Base-by-base conservation (phyloP, 495 filamentous ascomycete species). In the Tuber melanosporum region DNA sequence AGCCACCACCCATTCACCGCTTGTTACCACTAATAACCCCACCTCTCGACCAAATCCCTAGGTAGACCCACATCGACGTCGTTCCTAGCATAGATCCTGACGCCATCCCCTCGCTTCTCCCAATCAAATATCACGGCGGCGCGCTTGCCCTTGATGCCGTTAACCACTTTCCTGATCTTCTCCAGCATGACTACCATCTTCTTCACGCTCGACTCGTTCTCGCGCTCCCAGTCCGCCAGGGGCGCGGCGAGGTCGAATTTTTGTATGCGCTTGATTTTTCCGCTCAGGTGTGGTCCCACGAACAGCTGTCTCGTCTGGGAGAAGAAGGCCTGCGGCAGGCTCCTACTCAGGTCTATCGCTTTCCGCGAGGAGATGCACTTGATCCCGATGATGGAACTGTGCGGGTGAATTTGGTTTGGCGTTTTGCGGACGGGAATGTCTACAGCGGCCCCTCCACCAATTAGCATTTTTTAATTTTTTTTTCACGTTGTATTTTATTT, bases 311-410 rank as follows among this genome's bases (percentile, higher is more conserved):
- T 71, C 9, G 78, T 80, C 62, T 80, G 78, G 42, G 78, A 73
- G 74, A 80, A 80, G 78, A 80, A 80, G 66, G 49, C 74, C 52
- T 80, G 78, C 20, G 77, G 73, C 32, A 80, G 46, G n/a, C 77
- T 78, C 20, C 78, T 74, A 47, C 73, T 80, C 73, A 72, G 75
- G 2, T 12, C n/a, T 26, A 20, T 62, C 5, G 43, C 45, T 9
- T 71, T 76, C 22, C 26, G 71, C 8, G 20, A 36, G 36, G 32
- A 79, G 41, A 45, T 49, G 17, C 77, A 79, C 43, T 76, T 80
- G 32, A 80, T 80, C 41, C 77, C 77, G 36, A 80, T 74, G 26
- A 80, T 69, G 39, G 78, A 80, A 15, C 43, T 62, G 47, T 80
- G 78, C 0, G 73, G 77, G 26, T 80, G 79, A 19, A 80, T 32